Evolutionary conservation across 2,329 filamentous ascomycete genomes (phyloP), one percentile per base, ranked within the genome.

Genomic region (Pseudopyricularia javanii): DNA sequence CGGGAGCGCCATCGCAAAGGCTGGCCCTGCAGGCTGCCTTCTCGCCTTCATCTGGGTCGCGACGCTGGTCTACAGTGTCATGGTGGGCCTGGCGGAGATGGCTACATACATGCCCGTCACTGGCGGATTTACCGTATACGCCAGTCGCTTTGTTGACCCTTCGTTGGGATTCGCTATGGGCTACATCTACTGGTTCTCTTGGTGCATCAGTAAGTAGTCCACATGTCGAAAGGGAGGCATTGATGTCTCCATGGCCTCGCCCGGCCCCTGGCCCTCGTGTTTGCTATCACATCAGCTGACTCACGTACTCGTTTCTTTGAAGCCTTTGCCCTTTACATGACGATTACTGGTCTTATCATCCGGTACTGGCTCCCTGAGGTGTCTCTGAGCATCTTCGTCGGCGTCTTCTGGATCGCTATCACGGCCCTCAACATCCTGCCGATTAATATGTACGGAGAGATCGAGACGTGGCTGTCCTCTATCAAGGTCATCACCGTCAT

Each of bases 131-230:
- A 86, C 85, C 30, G 76, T 82, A 43, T 91, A 90, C 60, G 85
- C 86, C 22, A 76, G 81, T 37, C 83, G 87, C 17, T 88, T 91
- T 60, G 76, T 89, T 57, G 82, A 87, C 61, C 82, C 80, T 11
- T 82, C 82, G 53, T 71, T 89, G 49, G 85, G 85, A 7, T 90
- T 90, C 60, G 76, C 85, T 20, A 85, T 90, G 76, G 86, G 87
- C 20, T 91, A 86, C 86, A 82, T 88, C 55, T 91, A 91, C 68
- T 91, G 84, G 83, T 89, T 89, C 62, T 83, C 78, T 35, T 91
- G 56, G 56, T 55, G 55, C 3, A 50, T 56, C 51, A 57, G 47
- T 49, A 15, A 49, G 47, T 49, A 20, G n/a, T 32, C 8, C 14
- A 3, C 37, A 20, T 4, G 20, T n/a, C 5, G 20, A 17, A 11